Conservation (phyloP, 805 yeast genomes). For the Kazachstania taianensis region DNA sequence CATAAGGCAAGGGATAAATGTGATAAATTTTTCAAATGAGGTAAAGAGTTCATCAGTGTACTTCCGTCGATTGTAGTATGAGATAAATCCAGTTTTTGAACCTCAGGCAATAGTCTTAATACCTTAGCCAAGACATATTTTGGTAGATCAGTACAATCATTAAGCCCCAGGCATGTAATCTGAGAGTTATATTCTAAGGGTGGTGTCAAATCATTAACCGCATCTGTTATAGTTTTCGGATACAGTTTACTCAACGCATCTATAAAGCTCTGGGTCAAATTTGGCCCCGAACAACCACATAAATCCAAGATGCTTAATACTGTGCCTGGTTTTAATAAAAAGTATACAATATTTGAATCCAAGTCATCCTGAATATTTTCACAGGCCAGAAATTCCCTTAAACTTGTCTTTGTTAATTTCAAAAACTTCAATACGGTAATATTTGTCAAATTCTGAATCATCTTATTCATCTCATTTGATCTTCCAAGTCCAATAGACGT, state of each 20-base stretch:
- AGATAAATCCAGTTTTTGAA: slow-evolving; percentile 65
- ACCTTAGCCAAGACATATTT: slow-evolving; percentile 36
- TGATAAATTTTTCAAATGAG: slow-evolving; percentile 50
- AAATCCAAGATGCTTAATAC: slow-evolving; percentile 64
- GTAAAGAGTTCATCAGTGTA: slow-evolving; percentile 43
- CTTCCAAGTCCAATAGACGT: slow-evolving; percentile 86
- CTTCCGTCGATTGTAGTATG: slow-evolving; percentile 69
- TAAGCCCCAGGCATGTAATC: slow-evolving; percentile 51
- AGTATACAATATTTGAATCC: slow-evolving; percentile 36
- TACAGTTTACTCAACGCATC: slow-evolving; percentile 23
- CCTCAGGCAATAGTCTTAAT: slow-evolving; percentile 45
- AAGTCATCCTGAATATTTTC: slow-evolving; percentile 82
- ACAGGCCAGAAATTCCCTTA: slow-evolving; percentile 70
- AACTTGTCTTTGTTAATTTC: slow-evolving; percentile 45
- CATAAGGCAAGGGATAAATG: slow-evolving; percentile 64
- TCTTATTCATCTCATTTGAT: slow-evolving; percentile 81
- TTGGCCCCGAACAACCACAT: slow-evolving; percentile 71
- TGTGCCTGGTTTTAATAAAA: slow-evolving; percentile 24
- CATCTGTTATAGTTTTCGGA: slow-evolving; percentile 3
- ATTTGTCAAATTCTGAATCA: slow-evolving; percentile 81
- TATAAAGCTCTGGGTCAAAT: slow-evolving; percentile 51
- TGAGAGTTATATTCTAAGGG: slow-evolving; percentile 27
- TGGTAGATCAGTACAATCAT: slow-evolving; percentile 77
- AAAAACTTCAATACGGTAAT: slow-evolving; percentile 59
- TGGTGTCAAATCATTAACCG: slow-evolving; percentile 8